Base-by-base conservation (phyloP, 345 rosid genomes). In the Pelargonium nanum region DNA sequence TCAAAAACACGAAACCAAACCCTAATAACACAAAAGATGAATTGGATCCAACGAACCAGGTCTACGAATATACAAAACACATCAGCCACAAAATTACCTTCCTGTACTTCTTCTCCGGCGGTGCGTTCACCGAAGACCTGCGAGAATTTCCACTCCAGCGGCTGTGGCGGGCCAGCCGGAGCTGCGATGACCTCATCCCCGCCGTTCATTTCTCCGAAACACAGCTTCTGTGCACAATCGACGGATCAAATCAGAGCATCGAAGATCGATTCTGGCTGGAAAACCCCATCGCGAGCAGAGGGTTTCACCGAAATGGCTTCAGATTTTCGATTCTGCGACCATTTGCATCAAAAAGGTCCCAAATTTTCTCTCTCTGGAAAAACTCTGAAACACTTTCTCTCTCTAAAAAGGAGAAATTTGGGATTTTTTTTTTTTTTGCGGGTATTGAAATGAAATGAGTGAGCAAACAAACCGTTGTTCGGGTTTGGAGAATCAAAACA, bases 51-150 rank as follows among this genome's bases (percentile, higher is more conserved):
- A 63, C 61, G 53, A 44, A 16, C 53, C 50, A 30, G 9, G 40
- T 1, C 21, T 19, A 23, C 13, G 44, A 34, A 50, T 21, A 50
- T 19, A 61, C 4, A 21, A 1, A 44, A 53, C n/a, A 17, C 10
- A 12, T 32, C 9, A 21, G 20, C 24, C 0, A 65, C 62, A 7
- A 48, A 44, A 12, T 62, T 70, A 84, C 87, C 90, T 82, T 89
- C 93, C 61, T 89, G 94, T 13, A 84, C 90, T 84, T 89, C 96
- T 69, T 89, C 96, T 53, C 94, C 91, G 59, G 89, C 96, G 51
- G 91, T 78, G 52, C 96, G 84, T 44, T 89, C 96, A 21, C 96
- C 94, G 80, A 89, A 89, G 68, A 89, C 96, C 83, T 89, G 96
- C 59, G 96, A 86, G 74, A 89, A 89, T 75, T 88, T 81, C 96